Percentiles rank a stretch among this genome's conserved stretches.
These are phyloP conservation scores for Candida ulmi DNA, from an alignment of 805 yeast species.

Conservation along the genomic window DNA sequence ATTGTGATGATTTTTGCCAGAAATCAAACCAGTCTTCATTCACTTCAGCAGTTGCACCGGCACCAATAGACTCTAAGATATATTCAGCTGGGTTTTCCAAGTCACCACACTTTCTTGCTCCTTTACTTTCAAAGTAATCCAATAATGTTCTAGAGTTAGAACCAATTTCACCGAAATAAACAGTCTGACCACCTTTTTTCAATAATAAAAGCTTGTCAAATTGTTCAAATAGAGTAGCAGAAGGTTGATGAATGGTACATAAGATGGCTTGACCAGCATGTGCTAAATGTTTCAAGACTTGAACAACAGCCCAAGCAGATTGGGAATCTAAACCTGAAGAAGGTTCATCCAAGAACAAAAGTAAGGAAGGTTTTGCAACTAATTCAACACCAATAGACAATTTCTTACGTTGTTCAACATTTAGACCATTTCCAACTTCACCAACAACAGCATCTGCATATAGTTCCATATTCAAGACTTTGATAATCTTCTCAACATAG, in stretches of 20 bases:
- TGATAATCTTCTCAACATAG: slow-evolving; percentile 34
- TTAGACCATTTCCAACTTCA: slow-evolving; percentile 43
- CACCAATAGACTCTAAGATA: slow-evolving; percentile 63
- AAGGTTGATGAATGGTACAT: slow-evolving; percentile 49
- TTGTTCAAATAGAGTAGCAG: slow-evolving; percentile 42
- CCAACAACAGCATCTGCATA: slow-evolving; percentile 35
- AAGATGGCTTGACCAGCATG: slow-evolving; percentile 50
- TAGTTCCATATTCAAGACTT: slow-evolving; percentile 42
- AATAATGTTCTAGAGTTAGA: slow-evolving; percentile 46
- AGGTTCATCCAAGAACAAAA: slow-evolving; percentile 54
- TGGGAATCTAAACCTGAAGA: slow-evolving; percentile 57
- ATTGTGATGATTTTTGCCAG: slow-evolving; percentile 42
- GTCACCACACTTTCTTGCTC: slow-evolving; percentile 55
- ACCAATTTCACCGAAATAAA: slow-evolving; percentile 37
- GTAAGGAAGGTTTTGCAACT: slow-evolving; percentile 47
- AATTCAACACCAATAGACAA: slow-evolving; percentile 51
- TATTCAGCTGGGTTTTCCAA: slow-evolving; percentile 67
- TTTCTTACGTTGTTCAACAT: slow-evolving; percentile 49
- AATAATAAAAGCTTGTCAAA: slow-evolving; percentile 42
- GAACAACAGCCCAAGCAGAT: slow-evolving; percentile 56
- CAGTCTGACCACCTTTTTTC: slow-evolving; percentile 40
- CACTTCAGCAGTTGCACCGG: slow-evolving; percentile 58
- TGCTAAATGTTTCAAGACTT: slow-evolving; percentile 43
- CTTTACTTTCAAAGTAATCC: slow-evolving; percentile 56
- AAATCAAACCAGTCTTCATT: slow-evolving; percentile 23